These are phyloP conservation scores for Colletotrichum somersetense DNA, from an alignment of 2,329 filamentous ascomycete genomes.

Conservation along the genomic window DNA sequence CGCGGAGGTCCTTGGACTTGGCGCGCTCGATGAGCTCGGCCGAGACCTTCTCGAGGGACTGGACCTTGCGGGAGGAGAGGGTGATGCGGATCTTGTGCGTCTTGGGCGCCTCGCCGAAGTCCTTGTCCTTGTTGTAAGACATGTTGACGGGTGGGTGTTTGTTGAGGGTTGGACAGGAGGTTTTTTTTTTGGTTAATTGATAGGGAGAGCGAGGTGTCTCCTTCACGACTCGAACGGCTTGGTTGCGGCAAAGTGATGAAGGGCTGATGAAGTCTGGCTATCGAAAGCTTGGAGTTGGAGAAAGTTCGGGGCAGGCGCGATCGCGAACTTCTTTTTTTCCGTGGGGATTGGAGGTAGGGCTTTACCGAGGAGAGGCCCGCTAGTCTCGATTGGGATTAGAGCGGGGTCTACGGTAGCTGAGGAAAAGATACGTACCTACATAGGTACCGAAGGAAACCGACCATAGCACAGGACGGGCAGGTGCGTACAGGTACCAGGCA, in stretches of 20 bases:
- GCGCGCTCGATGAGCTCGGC: slow-evolving; percentile 98
- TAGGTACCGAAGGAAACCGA: too few relatives aligned
- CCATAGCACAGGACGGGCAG: too few relatives aligned
- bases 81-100: slow-evolving; percentile 96
- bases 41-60: slow-evolving; percentile 97
- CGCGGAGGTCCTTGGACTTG: slow-evolving; percentile 97
- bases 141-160: slow-evolving; percentile 67
- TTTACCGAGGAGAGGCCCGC: slow-evolving; percentile 17
- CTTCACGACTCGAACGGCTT: slow-evolving; percentile 85
- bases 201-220: slow-evolving; percentile 46
- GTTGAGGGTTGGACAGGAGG: slow-evolving; percentile 23
- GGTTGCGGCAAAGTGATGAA: slow-evolving; percentile 87
- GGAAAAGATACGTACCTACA: slow-evolving; percentile 21
- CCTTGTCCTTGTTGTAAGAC: slow-evolving; percentile 99
- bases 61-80: slow-evolving; percentile 88
- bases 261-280: slow-evolving; percentile 54
- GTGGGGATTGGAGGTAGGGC: slow-evolving; percentile 42
- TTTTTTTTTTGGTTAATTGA: not conserved
- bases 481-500: too few relatives aligned
- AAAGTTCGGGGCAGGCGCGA: not conserved
- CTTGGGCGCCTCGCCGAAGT: slow-evolving; percentile 92
- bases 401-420: not conserved
- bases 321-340: slow-evolving; percentile 43
- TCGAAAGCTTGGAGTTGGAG: slow-evolving; percentile 33
- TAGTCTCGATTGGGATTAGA: not conserved